Evolutionary conservation across 495 filamentous ascomycete genomes (phyloP).

Genomic region (Penicillium atrosanguineum): DNA sequence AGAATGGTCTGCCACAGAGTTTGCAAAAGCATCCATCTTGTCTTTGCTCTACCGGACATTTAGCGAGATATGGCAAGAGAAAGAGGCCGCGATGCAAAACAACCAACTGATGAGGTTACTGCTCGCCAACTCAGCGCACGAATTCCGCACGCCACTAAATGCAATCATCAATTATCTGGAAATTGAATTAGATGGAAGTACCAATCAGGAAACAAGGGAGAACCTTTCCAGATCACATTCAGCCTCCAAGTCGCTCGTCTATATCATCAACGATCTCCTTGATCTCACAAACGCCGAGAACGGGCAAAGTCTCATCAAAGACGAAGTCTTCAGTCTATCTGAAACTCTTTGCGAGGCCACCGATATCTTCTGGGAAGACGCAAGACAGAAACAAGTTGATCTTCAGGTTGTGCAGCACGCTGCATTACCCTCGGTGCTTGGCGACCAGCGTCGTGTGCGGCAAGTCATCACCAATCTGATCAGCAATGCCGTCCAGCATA

Average conservation of each 20-base stretch:
- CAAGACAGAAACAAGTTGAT: conserved; percentile 66
- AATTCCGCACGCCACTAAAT: conserved; percentile 86
- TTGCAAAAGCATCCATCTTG: conserved; percentile 82
- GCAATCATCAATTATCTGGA: conserved; percentile 94
- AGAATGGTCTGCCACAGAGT: conserved; percentile 45
- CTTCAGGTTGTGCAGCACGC: conserved; percentile 68
- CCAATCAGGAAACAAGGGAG: conserved; percentile 80
- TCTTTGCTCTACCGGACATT: conserved; percentile 85
- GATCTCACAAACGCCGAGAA: conserved; percentile 87
- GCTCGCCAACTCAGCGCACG: conserved; percentile 85
- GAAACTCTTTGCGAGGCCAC: conserved; percentile 72
- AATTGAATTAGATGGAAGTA: conserved; percentile 76
- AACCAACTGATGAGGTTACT: conserved; percentile 74
- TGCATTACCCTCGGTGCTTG: conserved; percentile 74
- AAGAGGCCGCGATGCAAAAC: conserved; percentile 75
- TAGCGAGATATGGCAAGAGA: conserved; percentile 86
- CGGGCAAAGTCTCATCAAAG: conserved; percentile 71
- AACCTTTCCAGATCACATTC: conserved; percentile 84
- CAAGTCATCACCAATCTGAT: conserved; percentile 79
- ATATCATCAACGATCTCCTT: conserved; percentile 88
- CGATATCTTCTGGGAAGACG: conserved; percentile 70
- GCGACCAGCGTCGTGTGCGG: conserved; percentile 79
- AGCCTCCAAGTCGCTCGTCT: conserved; percentile 86
- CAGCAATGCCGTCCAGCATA: conserved; percentile 82
- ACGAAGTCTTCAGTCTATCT: conserved; percentile 72